These are phyloP conservation scores for Glomus cerebriforme DNA, from an alignment of 192 early-diverging fungal genomes.

Conservation along the genomic window DNA sequence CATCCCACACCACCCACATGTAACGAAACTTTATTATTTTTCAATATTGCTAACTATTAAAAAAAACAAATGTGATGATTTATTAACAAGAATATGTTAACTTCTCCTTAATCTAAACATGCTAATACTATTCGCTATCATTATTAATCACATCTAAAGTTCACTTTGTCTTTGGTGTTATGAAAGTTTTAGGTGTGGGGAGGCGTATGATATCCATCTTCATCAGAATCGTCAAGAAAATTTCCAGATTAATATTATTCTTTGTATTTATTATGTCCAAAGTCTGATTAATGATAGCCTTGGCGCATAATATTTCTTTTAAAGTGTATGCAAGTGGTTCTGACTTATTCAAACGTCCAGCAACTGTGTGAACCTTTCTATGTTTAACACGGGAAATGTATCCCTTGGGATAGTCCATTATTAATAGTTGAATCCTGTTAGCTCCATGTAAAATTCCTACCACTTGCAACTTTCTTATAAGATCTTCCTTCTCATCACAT, in stretches of 20 bases:
- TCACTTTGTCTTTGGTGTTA: no score
- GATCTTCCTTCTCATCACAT: slow-evolving; percentile 8
- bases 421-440: slow-evolving; percentile 17
- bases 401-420: slow-evolving; percentile 9
- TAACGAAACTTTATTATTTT: no score
- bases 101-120: no score
- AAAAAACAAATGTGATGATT: no score
- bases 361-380: slow-evolving; percentile 6
- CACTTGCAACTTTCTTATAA: slow-evolving; percentile 14
- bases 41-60: no score
- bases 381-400: background rate
- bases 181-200: no score
- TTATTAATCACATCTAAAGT: no score
- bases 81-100: no score
- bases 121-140: no score
- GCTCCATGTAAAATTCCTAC: slow-evolving; percentile 14
- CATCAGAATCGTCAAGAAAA: slow-evolving; percentile 16
- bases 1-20: no score
- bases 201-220: slow-evolving; percentile 8
- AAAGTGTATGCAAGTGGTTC: slow-evolving; percentile 3
- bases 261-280: slow-evolving; percentile 4
- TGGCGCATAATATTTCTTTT: slow-evolving; percentile 24
- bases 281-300: background rate
- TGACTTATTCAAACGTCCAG: background rate
- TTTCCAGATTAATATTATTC: background rate